Evolutionary conservation across 805 yeast genomes (phyloP).

Genomic region (Dipodascus geniculatus): DNA sequence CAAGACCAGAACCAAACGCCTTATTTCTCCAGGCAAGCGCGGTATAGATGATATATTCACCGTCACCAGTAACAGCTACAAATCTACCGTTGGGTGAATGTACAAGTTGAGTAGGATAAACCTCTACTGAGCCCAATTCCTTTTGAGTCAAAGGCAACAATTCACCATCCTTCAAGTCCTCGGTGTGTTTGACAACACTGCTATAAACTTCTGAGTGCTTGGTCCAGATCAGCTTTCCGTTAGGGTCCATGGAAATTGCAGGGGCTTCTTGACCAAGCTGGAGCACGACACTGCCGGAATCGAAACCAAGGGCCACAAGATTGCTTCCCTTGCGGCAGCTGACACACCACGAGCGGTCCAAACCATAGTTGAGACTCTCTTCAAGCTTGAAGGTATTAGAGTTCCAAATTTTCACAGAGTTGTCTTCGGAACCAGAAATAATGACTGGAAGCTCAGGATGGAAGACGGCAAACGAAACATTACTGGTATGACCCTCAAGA

Average conservation of each 20-base stretch:
- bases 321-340: constrained; percentile 64
- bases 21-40: constrained; percentile 98
- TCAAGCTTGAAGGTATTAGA: constrained; percentile 88
- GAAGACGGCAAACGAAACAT: constrained; percentile 94
- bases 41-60: constrained; percentile 91
- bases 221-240: constrained; percentile 85
- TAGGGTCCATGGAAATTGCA: constrained; percentile 80
- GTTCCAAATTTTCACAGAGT: constrained; percentile 90
- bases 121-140: constrained; percentile 89
- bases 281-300: constrained; percentile 82
- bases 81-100: constrained; percentile 98
- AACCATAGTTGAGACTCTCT: constrained; percentile 78
- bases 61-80: constrained; percentile 95
- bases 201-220: constrained; percentile 83
- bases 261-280: constrained; percentile 94
- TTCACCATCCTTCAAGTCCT: constrained; percentile 70
- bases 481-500: constrained; percentile 84
- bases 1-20: constrained; percentile 79
- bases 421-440: constrained; percentile 94
- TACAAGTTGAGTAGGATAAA: constrained; percentile 73
- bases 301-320: constrained; percentile 84
- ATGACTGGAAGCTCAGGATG: constrained; percentile 96
- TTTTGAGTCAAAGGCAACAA: constrained; percentile 63
- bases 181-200: constrained; percentile 62
- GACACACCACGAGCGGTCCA: constrained; percentile 96